Evolutionary conservation across 495 filamentous ascomycete species (phyloP).

Genomic region (Evansstolkia leycettana): DNA sequence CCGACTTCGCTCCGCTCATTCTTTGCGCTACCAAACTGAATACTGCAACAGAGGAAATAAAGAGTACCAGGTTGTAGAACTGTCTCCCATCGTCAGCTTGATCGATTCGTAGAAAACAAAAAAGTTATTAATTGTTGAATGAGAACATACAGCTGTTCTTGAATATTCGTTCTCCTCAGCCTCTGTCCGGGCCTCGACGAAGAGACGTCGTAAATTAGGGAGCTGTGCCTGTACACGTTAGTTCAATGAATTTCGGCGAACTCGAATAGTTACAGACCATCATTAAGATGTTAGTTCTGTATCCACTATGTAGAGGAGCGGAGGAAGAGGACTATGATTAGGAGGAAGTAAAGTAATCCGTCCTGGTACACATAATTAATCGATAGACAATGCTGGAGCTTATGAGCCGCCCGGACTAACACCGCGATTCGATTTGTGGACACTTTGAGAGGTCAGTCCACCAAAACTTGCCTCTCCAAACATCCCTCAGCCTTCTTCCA

Average conservation of each 20-base stretch:
- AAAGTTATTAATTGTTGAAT: background rate
- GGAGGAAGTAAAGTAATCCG: too few species aligned
- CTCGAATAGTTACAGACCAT: too few species aligned
- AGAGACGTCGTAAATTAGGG: constrained; percentile 88
- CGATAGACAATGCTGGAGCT: too few species aligned
- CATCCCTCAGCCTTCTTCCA: background rate
- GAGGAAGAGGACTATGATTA: too few species aligned
- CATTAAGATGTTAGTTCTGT: too few species aligned
- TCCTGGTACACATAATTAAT: too few species aligned
- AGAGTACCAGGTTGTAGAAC: constrained; percentile 97
- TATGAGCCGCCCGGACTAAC: constrained; percentile 8
- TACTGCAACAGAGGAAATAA: constrained; percentile 86
- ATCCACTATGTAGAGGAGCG: too few species aligned
- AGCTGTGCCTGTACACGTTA: constrained; percentile 56
- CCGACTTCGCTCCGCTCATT: constrained; percentile 37
- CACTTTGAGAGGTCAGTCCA: constrained; percentile 21
- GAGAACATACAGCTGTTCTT: constrained; percentile 59
- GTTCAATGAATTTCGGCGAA: too few species aligned
- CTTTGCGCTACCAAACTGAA: constrained; percentile 85
- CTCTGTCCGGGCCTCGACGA: constrained; percentile 89
- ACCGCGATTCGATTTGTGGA: constrained; percentile 31
- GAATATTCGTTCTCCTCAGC: constrained; percentile 92
- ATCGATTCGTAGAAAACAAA: background rate
- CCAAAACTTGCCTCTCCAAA: background rate
- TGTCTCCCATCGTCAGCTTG: constrained; percentile 18